Evolutionary conservation across 441 rosid species (phyloP).

Genomic region (Mallotus repandus): DNA sequence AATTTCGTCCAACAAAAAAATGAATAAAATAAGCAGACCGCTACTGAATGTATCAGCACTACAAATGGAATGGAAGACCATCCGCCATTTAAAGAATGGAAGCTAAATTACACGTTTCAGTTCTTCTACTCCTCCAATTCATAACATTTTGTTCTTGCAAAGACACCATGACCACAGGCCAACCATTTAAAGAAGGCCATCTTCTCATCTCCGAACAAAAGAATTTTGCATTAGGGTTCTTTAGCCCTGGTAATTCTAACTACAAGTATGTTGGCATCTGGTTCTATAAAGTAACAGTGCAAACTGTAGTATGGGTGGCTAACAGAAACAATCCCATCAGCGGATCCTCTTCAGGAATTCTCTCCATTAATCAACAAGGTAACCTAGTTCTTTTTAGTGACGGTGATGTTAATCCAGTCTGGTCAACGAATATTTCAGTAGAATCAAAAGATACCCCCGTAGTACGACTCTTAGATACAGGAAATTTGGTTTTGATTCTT

Average conservation of each 20-base stretch:
- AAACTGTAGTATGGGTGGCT: no score
- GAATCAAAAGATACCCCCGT: not conserved
- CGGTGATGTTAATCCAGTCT: not conserved
- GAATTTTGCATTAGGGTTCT: conserved; percentile 1
- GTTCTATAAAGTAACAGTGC: conserved; percentile 24
- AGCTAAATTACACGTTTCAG: not conserved
- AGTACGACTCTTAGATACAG: conserved; percentile 26
- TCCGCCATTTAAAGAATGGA: no score
- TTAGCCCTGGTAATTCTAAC: not conserved
- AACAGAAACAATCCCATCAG: conserved; percentile 2
- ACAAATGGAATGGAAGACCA: no score
- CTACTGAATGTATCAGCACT: no score
- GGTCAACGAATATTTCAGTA: conserved; percentile 19
- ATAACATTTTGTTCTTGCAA: not conserved
- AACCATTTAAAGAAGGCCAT: not conserved
- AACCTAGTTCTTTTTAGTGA: not conserved
- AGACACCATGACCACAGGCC: conserved; percentile 13
- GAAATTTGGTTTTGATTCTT: conserved; percentile 24
- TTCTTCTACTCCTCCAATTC: conserved; percentile 21
- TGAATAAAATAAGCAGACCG: no score
- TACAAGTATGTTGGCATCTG: conserved; percentile 19
- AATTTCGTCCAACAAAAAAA: no score
- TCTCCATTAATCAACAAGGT: not conserved
- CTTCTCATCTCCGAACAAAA: no score
- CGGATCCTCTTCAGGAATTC: conserved; percentile 10